A percentile compares a stretch with the other conserved stretches of the same genome.
These are phyloP conservation scores for Bryoerythrophyllum caledonicum DNA, from an alignment of 225 moss, liverwort and hornwort species.

Conservation along the genomic window DNA sequence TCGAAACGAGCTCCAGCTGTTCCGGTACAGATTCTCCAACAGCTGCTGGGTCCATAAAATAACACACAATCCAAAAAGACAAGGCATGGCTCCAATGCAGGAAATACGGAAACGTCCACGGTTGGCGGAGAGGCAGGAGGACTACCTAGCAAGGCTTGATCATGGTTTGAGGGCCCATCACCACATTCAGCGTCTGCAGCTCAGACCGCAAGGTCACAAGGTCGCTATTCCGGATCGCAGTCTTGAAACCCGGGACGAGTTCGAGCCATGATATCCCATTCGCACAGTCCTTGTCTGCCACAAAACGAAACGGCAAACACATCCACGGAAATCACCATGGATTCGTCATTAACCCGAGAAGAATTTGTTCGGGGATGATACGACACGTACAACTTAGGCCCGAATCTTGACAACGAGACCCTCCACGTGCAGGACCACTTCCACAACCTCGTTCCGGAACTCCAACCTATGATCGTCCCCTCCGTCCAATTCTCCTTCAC, in stretches of 20 bases:
- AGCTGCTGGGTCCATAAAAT: constrained; percentile 89
- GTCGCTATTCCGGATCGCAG: constrained; percentile 81
- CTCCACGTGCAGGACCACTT: too few species aligned
- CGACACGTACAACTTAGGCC: too few species aligned
- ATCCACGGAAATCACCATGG: too few species aligned
- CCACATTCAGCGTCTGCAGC: constrained; percentile 85
- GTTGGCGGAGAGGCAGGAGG: neutral
- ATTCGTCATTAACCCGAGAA: too few species aligned
- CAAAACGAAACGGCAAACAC: constrained; percentile 88
- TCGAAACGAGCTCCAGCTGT: constrained; percentile 84
- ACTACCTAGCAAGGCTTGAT: constrained; percentile 88
- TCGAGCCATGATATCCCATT: constrained; percentile 82
- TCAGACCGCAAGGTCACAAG: constrained; percentile 79
- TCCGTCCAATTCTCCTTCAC: constrained; percentile 86
- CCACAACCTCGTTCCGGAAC: constrained; percentile 88
- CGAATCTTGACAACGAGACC: too few species aligned
- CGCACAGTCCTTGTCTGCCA: constrained; percentile 84
- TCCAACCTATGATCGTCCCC: constrained; percentile 57
- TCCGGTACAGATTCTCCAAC: constrained; percentile 88
- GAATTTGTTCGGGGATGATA: too few species aligned
- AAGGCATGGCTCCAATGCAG: neutral
- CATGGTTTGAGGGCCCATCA: constrained; percentile 77
- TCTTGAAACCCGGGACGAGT: constrained; percentile 78
- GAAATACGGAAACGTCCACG: neutral
- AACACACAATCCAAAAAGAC: constrained; percentile 51